Conservation (phyloP, 345 rosid genomes). For the Syzygium aqueum region DNA sequence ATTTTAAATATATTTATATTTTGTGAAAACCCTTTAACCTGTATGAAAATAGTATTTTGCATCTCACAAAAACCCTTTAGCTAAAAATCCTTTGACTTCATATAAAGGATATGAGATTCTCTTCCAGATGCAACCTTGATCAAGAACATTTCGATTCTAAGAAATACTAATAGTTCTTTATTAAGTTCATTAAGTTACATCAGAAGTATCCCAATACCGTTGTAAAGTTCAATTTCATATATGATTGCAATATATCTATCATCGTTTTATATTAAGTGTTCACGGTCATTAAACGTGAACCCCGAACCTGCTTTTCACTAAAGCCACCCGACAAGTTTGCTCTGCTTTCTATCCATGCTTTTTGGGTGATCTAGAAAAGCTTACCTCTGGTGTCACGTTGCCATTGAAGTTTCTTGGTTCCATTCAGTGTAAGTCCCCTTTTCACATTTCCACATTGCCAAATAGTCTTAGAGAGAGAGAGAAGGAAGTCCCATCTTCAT, state of each 20-base stretch:
- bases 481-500: neutral
- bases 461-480: neutral
- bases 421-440: neutral
- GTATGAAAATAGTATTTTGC: neutral
- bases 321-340: neutral
- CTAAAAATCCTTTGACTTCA: neutral
- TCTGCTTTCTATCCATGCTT: neutral
- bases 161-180: neutral
- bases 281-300: neutral
- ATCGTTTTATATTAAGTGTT: neutral
- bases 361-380: neutral
- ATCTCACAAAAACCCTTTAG: neutral
- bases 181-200: neutral
- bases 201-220: neutral
- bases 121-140: neutral
- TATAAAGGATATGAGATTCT: neutral
- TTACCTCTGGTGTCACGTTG: neutral
- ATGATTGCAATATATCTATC: neutral
- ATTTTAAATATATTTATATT: neutral
- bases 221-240: neutral
- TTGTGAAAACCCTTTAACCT: neutral
- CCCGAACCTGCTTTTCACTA: neutral
- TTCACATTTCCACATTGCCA: neutral
- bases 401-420: neutral
- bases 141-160: neutral